These are phyloP conservation scores for Apocynum venetum DNA, from an alignment of 257 asterid species.

Conservation along the genomic window DNA sequence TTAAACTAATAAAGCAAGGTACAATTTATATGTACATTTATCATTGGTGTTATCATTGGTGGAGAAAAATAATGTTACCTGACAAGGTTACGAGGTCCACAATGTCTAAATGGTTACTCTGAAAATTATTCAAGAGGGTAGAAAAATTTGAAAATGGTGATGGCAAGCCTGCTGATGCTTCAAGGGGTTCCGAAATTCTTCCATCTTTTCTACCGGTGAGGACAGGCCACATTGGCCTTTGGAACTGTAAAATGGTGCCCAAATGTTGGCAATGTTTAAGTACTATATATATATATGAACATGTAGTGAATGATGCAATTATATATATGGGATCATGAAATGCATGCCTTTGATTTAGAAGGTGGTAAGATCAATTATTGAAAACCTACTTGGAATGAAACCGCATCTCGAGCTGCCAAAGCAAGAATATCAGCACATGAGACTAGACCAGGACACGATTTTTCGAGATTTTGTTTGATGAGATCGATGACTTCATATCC, in stretches of 20 bases:
- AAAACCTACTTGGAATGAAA: constrained; percentile 4
- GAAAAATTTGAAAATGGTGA: constrained; percentile 39
- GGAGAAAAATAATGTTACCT: constrained; percentile 22
- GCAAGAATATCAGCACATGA: constrained; percentile 77
- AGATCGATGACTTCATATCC: constrained; percentile 52
- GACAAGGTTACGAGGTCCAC: constrained; percentile 53
- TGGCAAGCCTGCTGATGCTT: constrained; percentile 35
- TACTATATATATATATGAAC: neutral
- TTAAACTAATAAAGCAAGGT: too few relatives aligned
- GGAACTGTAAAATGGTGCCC: constrained; percentile 16
- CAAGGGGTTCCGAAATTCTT: constrained; percentile 28
- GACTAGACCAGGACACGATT: constrained; percentile 56
- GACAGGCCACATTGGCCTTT: constrained; percentile 39
- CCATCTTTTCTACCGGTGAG: constrained; percentile 54
- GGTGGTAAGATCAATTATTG: neutral
- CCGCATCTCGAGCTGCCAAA: constrained; percentile 35
- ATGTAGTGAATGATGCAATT: neutral
- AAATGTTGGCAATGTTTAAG: neutral
- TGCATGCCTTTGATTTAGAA: neutral
- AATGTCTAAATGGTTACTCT: constrained; percentile 29
- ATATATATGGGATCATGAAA: too few relatives aligned
- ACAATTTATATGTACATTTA: too few relatives aligned
- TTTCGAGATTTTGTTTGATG: constrained; percentile 50
- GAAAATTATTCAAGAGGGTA: constrained; percentile 31
- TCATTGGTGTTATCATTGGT: too few relatives aligned